Evolutionary conservation across 495 filamentous ascomycete species (phyloP), one percentile per base, ranked within the genome.

Genomic region (Aspergillus egyptiacus): DNA sequence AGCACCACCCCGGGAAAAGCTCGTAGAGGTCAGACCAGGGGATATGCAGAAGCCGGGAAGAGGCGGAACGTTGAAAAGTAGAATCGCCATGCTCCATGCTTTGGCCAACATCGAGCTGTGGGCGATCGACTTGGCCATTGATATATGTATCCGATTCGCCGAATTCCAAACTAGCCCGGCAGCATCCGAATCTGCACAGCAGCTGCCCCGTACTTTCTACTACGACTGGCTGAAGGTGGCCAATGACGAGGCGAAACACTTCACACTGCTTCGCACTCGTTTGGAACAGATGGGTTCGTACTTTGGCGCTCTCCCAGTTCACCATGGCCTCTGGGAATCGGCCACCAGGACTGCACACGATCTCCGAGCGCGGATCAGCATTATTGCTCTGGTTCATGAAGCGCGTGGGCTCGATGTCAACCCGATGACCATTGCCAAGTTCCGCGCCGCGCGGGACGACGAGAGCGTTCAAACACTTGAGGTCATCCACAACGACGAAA

Each of bases 211-310:
- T 1, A 66, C 74, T 5, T 78, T 72, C 50, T 78, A 73, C 54
- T 70, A 75, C 41, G 74, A 78, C 50, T 78, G 74, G 74, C 53
- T 78, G 17, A 78, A 78, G 48, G 74, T 78, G 1, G 74, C 74
- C 3, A 74, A 63, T 25, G 74, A 78, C 31, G 74, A 78, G 49
- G 73, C 74, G 5, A 78, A 78, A 30, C 74, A 78, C 43, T 78
- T 78, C 36, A 76, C 74, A 1, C 55, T 78, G 1, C 67, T 78
- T 1, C 72, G 74, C 9, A 60, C 73, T 0, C 59, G 74, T 18
- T 54, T 78, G 13, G 74, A 78, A 46, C 72, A 78, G 45, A 35
- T 78, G 53, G 74, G 73, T 1, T 71, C 71, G 14, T 55, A 65
- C 28, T 78, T 76, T 28, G 74, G 74, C 6, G 72, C 73, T 1